Base-by-base conservation (phyloP, 1,139 yeast genomes). In the Lodderomyces margitis region DNA sequence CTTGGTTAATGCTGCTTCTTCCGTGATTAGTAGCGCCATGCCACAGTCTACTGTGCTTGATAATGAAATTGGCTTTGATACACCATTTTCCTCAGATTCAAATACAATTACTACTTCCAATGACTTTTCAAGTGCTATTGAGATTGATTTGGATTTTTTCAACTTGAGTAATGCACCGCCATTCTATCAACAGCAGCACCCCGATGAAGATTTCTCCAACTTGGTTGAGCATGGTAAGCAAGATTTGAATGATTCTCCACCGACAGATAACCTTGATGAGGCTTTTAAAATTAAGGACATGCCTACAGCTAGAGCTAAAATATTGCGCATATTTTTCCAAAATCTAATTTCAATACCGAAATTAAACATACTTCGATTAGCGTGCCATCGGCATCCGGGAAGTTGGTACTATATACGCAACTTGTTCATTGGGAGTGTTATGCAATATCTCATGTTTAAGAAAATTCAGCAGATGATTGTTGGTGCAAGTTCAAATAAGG, bases 301-400 rank as follows among this genome's bases (percentile, higher is more conserved):
- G 12, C 44, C 48, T 6, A 43, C 39, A 17, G 68, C 61, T 5
- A 54, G 56, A 37, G 42, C 51, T 16, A 51, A 58, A 37, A 54
- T 65, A 4, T 46, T 64, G 16, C 51, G 52, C 25, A 52, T 59
- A 16, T 61, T 64, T 38, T 50, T 64, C 23, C 58, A 58, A 32
- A 58, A 59, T 44, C 41, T 68, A 14, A 57, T 62, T 14, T 46
- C 67, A 4, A 43, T 59, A 28, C 67, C 74, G 4, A 67, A 68
- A 45, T 49, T 67, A 32, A 58, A 59, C 42, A 61, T 69, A 28
- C 74, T 74, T 2, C 65, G 64, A 39, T 48, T 69, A 30, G 65
- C 66, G 3, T 64, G 61, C 14, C 70, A 68, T 48, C 59, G 75
- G 46, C 75, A 68, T 48, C 69, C 73, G 2, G 74, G 75, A 0